Evolutionary conservation across 495 filamentous ascomycete genomes (phyloP).

Genomic region (Beverwykella pulmonaria): DNA sequence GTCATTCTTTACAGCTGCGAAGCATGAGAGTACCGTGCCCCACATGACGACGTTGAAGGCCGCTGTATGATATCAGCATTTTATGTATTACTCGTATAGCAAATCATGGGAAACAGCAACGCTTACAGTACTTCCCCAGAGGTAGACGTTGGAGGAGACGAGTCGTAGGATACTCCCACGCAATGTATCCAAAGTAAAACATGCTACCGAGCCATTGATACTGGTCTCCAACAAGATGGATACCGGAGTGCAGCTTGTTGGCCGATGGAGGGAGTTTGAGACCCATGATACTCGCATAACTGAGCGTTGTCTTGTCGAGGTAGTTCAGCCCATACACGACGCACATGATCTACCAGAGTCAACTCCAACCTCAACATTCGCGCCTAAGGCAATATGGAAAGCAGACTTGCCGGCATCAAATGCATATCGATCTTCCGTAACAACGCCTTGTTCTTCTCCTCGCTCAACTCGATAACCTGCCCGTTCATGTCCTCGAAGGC

Average conservation of each 20-base stretch:
- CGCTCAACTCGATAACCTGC: conserved; percentile 56
- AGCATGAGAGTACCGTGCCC: conserved; percentile 50
- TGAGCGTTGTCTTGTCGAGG: conserved; percentile 62
- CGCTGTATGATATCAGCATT: conserved; percentile 30
- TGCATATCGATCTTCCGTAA: conserved; percentile 49
- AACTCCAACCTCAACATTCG: not conserved
- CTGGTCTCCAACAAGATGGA: conserved; percentile 17
- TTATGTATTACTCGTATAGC: conserved; percentile 1
- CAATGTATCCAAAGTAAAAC: conserved; percentile 51
- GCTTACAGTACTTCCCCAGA: conserved; percentile 55
- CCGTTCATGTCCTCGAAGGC: conserved; percentile 55
- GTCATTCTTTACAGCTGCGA: conserved; percentile 48
- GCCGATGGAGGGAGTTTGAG: conserved; percentile 24
- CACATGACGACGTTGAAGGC: conserved; percentile 51
- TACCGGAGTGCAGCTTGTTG: conserved; percentile 25
- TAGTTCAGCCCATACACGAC: conserved; percentile 53
- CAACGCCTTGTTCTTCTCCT: conserved; percentile 53
- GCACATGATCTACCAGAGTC: conserved; percentile 39
- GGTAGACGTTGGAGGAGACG: conserved; percentile 63
- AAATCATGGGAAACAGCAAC: not conserved
- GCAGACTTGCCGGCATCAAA: conserved; percentile 42
- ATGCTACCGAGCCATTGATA: conserved; percentile 34
- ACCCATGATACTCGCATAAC: conserved; percentile 58
- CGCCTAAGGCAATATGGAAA: no score
- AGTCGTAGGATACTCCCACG: conserved; percentile 59